Conservation (phyloP, 2,329 filamentous ascomycete species). For the Penicillium sp. region DNA sequence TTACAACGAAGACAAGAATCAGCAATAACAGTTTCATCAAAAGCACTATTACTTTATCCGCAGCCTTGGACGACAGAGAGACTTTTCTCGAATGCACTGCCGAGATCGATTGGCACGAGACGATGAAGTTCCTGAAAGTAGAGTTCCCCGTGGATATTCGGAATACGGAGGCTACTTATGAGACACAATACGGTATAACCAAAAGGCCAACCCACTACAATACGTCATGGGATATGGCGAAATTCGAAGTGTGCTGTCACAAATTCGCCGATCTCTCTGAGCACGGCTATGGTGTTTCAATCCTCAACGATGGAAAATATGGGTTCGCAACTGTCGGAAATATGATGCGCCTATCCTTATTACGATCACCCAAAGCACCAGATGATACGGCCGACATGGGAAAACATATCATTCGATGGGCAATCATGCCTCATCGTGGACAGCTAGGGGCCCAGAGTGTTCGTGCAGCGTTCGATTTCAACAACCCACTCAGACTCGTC, state of each 20-base stretch:
- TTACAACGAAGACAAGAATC: no score
- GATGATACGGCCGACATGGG: neutral
- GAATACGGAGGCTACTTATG: slow-evolving; percentile 92
- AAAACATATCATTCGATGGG: neutral
- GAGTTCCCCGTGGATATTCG: slow-evolving; percentile 93
- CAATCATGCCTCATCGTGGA: neutral
- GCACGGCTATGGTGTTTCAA: neutral
- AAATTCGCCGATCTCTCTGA: neutral
- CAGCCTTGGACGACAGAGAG: neutral
- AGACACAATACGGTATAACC: slow-evolving; percentile 90
- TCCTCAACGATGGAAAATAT: neutral
- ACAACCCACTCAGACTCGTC: neutral
- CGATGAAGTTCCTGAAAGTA: slow-evolving; percentile 97
- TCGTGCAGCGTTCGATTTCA: no score
- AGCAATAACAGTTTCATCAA: neutral
- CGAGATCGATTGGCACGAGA: slow-evolving; percentile 96
- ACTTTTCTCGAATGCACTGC: neutral
- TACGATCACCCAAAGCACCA: neutral
- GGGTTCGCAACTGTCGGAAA: neutral
- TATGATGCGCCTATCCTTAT: neutral
- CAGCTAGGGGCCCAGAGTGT: neutral
- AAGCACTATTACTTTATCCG: neutral
- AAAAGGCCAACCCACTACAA: slow-evolving; percentile 96
- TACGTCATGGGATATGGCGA: slow-evolving; percentile 52
- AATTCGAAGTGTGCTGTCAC: neutral